Evolutionary conservation across 306 rosid species (phyloP), one percentile per base, ranked within the genome.

Genomic region (Oemleria cerasiformis): DNA sequence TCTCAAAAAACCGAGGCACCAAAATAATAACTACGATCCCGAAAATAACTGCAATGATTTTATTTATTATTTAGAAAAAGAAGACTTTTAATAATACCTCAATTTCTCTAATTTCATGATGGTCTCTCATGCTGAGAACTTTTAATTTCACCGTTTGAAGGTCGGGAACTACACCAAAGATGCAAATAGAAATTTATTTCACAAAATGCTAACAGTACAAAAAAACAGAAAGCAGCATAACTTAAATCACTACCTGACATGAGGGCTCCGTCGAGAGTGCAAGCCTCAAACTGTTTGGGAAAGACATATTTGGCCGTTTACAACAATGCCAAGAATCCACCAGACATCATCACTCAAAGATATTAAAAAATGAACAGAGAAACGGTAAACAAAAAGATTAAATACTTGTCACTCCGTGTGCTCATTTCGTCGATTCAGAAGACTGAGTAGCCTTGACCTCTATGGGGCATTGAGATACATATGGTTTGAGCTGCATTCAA

Each of bases 261-360:
- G 65, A 93, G 76, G 69, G 92, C 76, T 94, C 9, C 98, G 81
- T 91, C 97, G n/a, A 91, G 87, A 61, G 63, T 84, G n/a, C 85
- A 88, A 50, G 83, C 78, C 78, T 91, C 97, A 62, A 94, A 88
- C 75, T 92, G 72, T 54, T 94, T 91, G 30, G 97, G 98, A 67
- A 81, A 79, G 63, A 94, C 63, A 75, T 94, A 94, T 63, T 83
- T 94, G 6, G 86, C 86, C 10, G 91, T 85, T 81, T 94, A 97
- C 2, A n/a, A n/a, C n/a, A n/a, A n/a, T n/a, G n/a, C n/a, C n/a
- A n/a, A n/a, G n/a, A n/a, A n/a, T n/a, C n/a, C n/a, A n/a, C n/a
- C n/a, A n/a, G n/a, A n/a, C n/a, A n/a, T n/a, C n/a, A n/a, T n/a
- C n/a, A 48, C 54, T 48, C 1, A 0, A 15, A 48, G 1, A 48